Evolutionary conservation across 2,329 filamentous ascomycete genomes (phyloP).

Genomic region (Pseudocercospora cruenta): DNA sequence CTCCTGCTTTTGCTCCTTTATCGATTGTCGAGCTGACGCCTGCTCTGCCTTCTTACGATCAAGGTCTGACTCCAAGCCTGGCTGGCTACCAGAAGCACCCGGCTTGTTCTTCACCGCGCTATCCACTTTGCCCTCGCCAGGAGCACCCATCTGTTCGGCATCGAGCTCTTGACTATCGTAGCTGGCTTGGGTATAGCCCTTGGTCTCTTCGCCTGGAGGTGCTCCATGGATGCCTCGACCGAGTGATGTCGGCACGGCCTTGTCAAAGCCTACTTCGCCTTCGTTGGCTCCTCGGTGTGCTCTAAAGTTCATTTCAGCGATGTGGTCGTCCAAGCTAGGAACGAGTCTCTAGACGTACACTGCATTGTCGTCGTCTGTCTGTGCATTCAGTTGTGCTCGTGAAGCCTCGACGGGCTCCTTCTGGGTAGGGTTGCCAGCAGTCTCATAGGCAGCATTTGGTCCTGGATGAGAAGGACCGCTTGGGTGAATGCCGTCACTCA

Average conservation of each 20-base stretch:
- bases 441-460: slow-evolving; percentile 50
- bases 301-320: slow-evolving; percentile 18
- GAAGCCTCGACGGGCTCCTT: slow-evolving; percentile 46
- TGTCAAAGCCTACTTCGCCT: slow-evolving; percentile 33
- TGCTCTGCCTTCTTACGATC: slow-evolving; percentile 57
- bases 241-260: slow-evolving; percentile 44
- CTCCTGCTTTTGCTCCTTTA: slow-evolving; percentile 44
- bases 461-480: slow-evolving; percentile 50
- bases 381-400: slow-evolving; percentile 41
- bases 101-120: slow-evolving; percentile 46
- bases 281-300: slow-evolving; percentile 46
- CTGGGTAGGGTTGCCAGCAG: slow-evolving; percentile 50
- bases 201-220: slow-evolving; percentile 48
- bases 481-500: slow-evolving; percentile 44
- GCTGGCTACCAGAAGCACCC: slow-evolving; percentile 42
- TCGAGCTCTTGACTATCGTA: slow-evolving; percentile 53
- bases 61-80: slow-evolving; percentile 49
- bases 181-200: slow-evolving; percentile 45
- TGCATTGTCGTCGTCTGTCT: slow-evolving; percentile 33
- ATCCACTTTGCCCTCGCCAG: slow-evolving; percentile 51
- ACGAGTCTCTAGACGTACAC: slow-evolving; percentile 25
- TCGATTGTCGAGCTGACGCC: slow-evolving; percentile 44
- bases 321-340: not conserved
- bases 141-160: slow-evolving; percentile 52
- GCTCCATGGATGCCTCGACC: slow-evolving; percentile 51